Conservation (phyloP, 2,329 filamentous ascomycete species). For the Cladosporium sp. region DNA sequence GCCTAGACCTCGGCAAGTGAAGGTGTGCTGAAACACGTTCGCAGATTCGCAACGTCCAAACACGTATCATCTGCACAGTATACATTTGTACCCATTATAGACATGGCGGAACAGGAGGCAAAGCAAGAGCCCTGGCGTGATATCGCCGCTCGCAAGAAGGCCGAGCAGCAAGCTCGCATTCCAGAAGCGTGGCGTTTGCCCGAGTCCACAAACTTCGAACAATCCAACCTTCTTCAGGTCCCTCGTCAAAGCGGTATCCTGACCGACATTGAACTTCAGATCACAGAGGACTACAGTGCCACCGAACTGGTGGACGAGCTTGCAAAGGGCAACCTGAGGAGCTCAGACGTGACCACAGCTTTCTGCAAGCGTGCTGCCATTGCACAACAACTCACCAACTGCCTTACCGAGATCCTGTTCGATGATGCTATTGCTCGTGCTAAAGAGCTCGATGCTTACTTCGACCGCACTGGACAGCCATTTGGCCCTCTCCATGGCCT, state of each 20-base stretch:
- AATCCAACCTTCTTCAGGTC: slow-evolving; percentile 47
- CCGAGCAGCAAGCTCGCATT: slow-evolving; percentile 43
- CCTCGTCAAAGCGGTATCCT: slow-evolving; percentile 57
- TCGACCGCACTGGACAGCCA: slow-evolving; percentile 38
- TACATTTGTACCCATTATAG: neutral
- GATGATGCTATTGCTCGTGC: slow-evolving; percentile 41
- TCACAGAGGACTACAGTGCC: slow-evolving; percentile 57
- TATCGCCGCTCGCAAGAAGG: slow-evolving; percentile 45
- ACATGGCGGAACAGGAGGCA: slow-evolving; percentile 12
- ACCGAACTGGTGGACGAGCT: slow-evolving; percentile 41
- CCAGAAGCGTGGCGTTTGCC: slow-evolving; percentile 47
- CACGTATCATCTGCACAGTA: neutral
- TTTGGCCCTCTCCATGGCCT: slow-evolving; percentile 49
- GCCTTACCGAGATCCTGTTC: slow-evolving; percentile 46
- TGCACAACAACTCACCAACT: slow-evolving; percentile 50
- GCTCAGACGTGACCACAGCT: slow-evolving; percentile 41
- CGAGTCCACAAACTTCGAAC: slow-evolving; percentile 25
- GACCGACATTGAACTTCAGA: slow-evolving; percentile 50
- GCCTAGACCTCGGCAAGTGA: slow-evolving; percentile 8
- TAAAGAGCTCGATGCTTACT: slow-evolving; percentile 43
- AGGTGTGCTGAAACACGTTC: neutral
- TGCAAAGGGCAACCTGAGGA: slow-evolving; percentile 36
- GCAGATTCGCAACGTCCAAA: neutral
- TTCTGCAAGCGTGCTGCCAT: slow-evolving; percentile 52
- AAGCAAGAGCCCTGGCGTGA: slow-evolving; percentile 38